Evolutionary conservation across 2,329 filamentous ascomycete species (phyloP).

Genomic region (Neonectria coccinea): DNA sequence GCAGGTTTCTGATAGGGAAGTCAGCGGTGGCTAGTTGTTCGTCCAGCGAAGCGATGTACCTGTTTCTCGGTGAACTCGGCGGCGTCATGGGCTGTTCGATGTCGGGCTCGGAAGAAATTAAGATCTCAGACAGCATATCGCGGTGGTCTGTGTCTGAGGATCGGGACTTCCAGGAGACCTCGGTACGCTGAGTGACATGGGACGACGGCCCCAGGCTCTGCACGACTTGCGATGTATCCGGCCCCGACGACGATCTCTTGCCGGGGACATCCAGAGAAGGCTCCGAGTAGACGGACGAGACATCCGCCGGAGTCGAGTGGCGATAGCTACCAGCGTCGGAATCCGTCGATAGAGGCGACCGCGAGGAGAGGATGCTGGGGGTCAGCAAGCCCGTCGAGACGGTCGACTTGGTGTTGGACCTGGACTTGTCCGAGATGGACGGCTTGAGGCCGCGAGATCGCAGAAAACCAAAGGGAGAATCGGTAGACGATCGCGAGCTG

Average conservation of each 20-base stretch:
- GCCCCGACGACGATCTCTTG: background rate
- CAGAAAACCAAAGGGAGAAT: slow-evolving; percentile 59
- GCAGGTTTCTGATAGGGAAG: slow-evolving; percentile 22
- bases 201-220: slow-evolving; percentile 32
- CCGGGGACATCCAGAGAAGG: slow-evolving; percentile 8
- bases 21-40: slow-evolving; percentile 16
- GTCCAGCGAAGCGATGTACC: slow-evolving; percentile 16
- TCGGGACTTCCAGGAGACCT: slow-evolving; percentile 26
- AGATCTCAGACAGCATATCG: slow-evolving; percentile 33
- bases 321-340: slow-evolving; percentile 43
- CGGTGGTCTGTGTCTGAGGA: slow-evolving; percentile 20
- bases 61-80: slow-evolving; percentile 17
- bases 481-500: slow-evolving; percentile 57
- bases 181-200: slow-evolving; percentile 28
- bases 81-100: slow-evolving; percentile 33
- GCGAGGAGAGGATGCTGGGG: slow-evolving; percentile 43
- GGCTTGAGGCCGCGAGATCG: slow-evolving; percentile 50
- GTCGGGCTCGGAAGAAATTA: slow-evolving; percentile 36
- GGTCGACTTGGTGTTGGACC: slow-evolving; percentile 32
- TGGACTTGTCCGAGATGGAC: slow-evolving; percentile 36
- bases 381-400: slow-evolving; percentile 42
- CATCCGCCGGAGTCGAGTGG: slow-evolving; percentile 35
- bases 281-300: slow-evolving; percentile 35
- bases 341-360: slow-evolving; percentile 42
- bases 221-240: slow-evolving; percentile 22